Conservation (phyloP, 805 yeast species). For the Starmerella ratchasimensis region DNA sequence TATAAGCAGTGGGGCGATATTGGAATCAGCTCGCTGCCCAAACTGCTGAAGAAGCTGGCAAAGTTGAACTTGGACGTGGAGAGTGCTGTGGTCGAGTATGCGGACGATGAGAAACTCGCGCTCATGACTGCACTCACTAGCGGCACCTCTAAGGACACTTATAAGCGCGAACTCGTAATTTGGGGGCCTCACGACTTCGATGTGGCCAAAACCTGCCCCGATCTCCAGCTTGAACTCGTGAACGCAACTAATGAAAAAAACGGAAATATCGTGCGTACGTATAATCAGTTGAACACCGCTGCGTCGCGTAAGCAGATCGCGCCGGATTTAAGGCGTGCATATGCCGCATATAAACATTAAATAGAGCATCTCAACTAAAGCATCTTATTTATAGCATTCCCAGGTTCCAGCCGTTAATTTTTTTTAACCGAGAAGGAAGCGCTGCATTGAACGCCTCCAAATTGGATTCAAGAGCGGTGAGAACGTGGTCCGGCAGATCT, state of each 20-base stretch:
- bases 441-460: conserved; percentile 26
- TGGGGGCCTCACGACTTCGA: conserved; percentile 23
- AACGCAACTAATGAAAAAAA: conserved; percentile 1
- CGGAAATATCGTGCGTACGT: conserved; percentile 19
- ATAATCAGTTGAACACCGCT: conserved; percentile 38
- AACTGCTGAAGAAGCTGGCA: conserved; percentile 42
- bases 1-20: conserved; percentile 58
- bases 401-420: neutral
- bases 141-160: conserved; percentile 23
- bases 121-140: conserved; percentile 38
- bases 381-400: neutral
- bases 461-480: conserved; percentile 22
- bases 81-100: conserved; percentile 24
- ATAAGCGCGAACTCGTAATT: conserved; percentile 34
- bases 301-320: conserved; percentile 84
- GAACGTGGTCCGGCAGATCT: conserved; percentile 26
- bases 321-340: conserved; percentile 35
- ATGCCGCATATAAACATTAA: conserved; percentile 6
- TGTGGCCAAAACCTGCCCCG: conserved; percentile 16
- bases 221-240: conserved; percentile 10
- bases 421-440: conserved; percentile 16
- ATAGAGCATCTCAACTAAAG: neutral
- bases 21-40: conserved; percentile 70
- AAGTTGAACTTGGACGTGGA: conserved; percentile 22
- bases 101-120: conserved; percentile 28